phyloP scores from a whole-genome alignment of 352 stramenopile genomes.

The Phytopythium helicoides region DNA sequence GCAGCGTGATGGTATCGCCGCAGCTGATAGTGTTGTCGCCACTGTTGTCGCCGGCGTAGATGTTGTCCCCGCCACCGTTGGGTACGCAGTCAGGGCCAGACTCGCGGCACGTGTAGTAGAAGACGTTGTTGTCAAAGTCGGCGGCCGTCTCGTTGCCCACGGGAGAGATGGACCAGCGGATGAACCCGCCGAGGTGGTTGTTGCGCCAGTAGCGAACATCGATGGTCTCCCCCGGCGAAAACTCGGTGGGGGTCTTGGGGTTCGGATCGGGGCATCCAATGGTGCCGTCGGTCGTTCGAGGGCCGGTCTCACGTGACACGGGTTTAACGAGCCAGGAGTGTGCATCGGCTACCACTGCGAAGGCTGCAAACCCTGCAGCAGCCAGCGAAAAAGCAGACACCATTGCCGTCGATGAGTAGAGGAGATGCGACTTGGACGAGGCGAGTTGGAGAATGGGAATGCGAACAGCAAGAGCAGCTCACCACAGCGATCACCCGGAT shows the following conservation, averaged over 20 bases:
- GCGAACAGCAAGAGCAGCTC: no score
- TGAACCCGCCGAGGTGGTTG: slow-evolving; percentile 61
- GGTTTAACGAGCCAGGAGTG: slow-evolving; percentile 48
- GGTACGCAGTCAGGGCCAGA: slow-evolving; percentile 35
- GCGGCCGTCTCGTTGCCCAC: slow-evolving; percentile 29
- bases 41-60: slow-evolving; percentile 39
- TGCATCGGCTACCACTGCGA: slow-evolving; percentile 8
- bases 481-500: no score
- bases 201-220: slow-evolving; percentile 52
- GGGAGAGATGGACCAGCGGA: slow-evolving; percentile 41
- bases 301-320: slow-evolving; percentile 31
- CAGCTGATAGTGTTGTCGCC: slow-evolving; percentile 37
- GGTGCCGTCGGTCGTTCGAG: slow-evolving; percentile 28
- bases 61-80: slow-evolving; percentile 30
- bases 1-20: slow-evolving; percentile 44
- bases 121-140: slow-evolving; percentile 44
- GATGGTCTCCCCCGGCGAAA: slow-evolving; percentile 37
- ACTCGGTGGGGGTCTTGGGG: slow-evolving; percentile 28
- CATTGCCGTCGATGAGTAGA: not conserved
- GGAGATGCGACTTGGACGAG: no score
- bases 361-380: not conserved
- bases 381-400: not conserved
- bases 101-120: slow-evolving; percentile 62
- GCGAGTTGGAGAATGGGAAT: no score
- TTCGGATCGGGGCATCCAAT: slow-evolving; percentile 30